These are phyloP conservation scores for Apium graveolens DNA, from an alignment of 129 eudicot genomes.

Conservation along the genomic window DNA sequence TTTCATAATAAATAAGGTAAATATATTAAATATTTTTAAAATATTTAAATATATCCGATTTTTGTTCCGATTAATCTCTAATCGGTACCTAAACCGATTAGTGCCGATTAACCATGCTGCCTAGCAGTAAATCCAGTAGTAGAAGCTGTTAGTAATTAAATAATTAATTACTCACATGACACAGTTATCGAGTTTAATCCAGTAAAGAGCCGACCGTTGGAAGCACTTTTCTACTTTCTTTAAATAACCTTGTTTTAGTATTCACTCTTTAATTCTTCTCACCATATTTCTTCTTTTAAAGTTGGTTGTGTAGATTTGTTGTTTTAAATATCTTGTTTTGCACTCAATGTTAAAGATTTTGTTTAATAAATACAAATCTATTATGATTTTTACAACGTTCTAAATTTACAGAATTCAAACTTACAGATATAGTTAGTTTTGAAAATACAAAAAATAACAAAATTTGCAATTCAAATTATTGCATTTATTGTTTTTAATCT, in stretches of 20 bases:
- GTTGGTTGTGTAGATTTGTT: not conserved
- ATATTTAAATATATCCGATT: no score
- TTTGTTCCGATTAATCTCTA: no score
- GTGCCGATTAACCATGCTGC: no score
- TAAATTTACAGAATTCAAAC: not conserved
- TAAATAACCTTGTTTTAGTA: not conserved
- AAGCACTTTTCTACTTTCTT: constrained; percentile 8
- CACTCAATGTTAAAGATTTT: not conserved
- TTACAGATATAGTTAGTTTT: not conserved
- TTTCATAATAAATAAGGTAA: no score
- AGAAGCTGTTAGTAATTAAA: not conserved
- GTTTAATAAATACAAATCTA: not conserved
- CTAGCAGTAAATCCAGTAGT: not conserved
- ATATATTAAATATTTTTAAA: no score
- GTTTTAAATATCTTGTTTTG: not conserved
- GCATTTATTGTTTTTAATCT: no score
- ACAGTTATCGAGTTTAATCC: not conserved
- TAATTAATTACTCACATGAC: not conserved
- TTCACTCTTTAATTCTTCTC: not conserved
- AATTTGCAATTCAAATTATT: no score
- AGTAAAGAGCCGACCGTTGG: constrained; percentile 6
- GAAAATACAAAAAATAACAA: no score
- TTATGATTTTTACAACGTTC: not conserved
- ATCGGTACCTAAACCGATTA: no score
- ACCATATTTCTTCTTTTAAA: not conserved